Base-by-base conservation (phyloP, 2,329 filamentous ascomycete species). In the Fusarium duplospermum region DNA sequence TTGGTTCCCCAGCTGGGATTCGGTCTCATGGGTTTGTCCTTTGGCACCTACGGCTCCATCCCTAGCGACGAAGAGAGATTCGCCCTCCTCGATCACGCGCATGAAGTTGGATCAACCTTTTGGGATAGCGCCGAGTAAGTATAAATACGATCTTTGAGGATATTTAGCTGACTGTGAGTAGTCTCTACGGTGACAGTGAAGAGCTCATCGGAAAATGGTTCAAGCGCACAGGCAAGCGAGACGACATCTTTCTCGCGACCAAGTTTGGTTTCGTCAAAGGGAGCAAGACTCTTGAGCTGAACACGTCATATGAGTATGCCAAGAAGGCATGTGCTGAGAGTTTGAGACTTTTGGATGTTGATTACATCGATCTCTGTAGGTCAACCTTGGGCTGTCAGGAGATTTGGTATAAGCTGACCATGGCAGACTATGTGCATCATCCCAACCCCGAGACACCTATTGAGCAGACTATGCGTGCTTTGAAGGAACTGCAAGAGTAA, bases 331-430 rank as follows among this genome's bases (percentile, higher is more conserved):
- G 71, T 29, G 77, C 79, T 24, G 64, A 74, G 29, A 84, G 81
- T 38, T 79, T 90, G 24, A 58, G 81, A 70, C 31, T 40, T 6
- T 33, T 75, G 4, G 85, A 86, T 4, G 82, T 86, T 0, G 81
- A 83, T 3, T 85, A 84, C 69, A 86, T 91, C 60, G 89, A 91
- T 72, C 82, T 91, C 8, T 85, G 59, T 62, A 62, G 67, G 54
- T 27, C 18, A 52, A 66, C 24, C 22, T 2, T 6, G 20, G 14
- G 3, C 4, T 7, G 0, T 14, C 7, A 2, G 14, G 18, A 9
- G 10, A 5, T 14, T 16, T 8, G 18, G n/a, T 20, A n/a, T 4
- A 2, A 5, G 36, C 16, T 47, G 33, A 31, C 54, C 4, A n/a
- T 40, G 7, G 13, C 24, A 70, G 66, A 86, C 71, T 87, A 88